phyloP scores from a whole-genome alignment of 257 asterid species.

The Euphrasia confusa region DNA sequence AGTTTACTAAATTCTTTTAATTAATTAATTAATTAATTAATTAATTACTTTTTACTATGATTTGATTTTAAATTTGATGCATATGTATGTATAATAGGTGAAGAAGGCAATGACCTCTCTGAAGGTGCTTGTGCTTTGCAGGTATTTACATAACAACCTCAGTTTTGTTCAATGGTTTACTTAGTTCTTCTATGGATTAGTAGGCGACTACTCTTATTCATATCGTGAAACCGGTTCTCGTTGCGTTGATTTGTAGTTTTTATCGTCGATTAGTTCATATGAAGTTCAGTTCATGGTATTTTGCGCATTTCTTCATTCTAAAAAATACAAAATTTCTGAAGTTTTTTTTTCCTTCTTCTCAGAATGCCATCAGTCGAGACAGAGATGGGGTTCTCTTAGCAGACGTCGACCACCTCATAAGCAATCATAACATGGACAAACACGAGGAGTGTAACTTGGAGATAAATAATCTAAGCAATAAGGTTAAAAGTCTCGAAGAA shows the following conservation, averaged over 20 bases:
- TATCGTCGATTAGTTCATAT: too few species aligned
- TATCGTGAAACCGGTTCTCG: too few species aligned
- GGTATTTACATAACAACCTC: constrained; percentile 18
- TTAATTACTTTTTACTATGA: not conserved
- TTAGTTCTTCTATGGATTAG: not conserved
- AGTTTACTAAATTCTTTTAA: too few species aligned
- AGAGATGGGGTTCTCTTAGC: constrained; percentile 43
- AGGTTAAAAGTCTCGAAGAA: constrained; percentile 59
- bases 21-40: not conserved
- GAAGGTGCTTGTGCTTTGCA: constrained; percentile 29
- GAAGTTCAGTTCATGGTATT: too few species aligned
- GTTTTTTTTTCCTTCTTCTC: not conserved
- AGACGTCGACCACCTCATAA: constrained; percentile 47
- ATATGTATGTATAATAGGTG: constrained; percentile 32
- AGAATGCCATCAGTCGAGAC: constrained; percentile 29
- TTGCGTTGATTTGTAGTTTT: too few species aligned
- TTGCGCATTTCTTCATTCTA: not conserved
- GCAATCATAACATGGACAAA: constrained; percentile 35
- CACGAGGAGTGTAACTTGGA: constrained; percentile 38
- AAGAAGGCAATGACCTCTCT: not conserved
- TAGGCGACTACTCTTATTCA: constrained; percentile 15
- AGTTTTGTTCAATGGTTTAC: not conserved
- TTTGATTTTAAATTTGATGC: constrained; percentile 3
- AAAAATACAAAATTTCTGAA: not conserved
- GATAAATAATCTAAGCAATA: constrained; percentile 44